Conservation (phyloP, 371 early-diverging fungal genomes). For the Circinella umbellata region DNA sequence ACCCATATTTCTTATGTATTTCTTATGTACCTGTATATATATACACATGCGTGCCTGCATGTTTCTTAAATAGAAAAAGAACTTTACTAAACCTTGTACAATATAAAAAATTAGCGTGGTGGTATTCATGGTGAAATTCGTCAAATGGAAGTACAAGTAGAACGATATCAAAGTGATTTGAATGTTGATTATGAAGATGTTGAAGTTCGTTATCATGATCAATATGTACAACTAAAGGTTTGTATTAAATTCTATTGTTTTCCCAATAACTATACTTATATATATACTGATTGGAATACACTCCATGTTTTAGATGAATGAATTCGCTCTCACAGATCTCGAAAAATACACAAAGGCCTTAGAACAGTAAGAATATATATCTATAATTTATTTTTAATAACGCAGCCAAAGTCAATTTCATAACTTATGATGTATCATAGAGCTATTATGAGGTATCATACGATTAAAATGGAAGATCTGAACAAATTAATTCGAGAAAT, state of each 20-base stretch:
- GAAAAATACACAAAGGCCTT: slow-evolving; percentile 88
- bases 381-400: too few species aligned
- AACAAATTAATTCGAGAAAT: slow-evolving; percentile 97
- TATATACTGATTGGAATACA: neutral
- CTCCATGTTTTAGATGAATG: slow-evolving; percentile 57
- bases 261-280: too few species aligned
- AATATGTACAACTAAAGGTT: slow-evolving; percentile 73
- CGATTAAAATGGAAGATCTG: slow-evolving; percentile 97
- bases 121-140: slow-evolving; percentile 83
- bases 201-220: slow-evolving; percentile 67
- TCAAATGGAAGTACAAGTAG: slow-evolving; percentile 80
- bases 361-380: slow-evolving; percentile 64
- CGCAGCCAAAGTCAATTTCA: too few species aligned
- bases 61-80: too few species aligned
- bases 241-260: neutral
- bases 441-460: slow-evolving; percentile 96
- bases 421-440: slow-evolving; percentile 30
- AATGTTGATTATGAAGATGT: slow-evolving; percentile 79
- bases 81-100: neutral
- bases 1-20: neutral
- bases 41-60: too few species aligned
- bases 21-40: too few species aligned
- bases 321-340: slow-evolving; percentile 82
- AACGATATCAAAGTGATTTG: slow-evolving; percentile 66
- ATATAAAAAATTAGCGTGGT: slow-evolving; percentile 54